Conservation (phyloP, 2,329 filamentous ascomycete species). For the Akanthomyces muscarius region DNA sequence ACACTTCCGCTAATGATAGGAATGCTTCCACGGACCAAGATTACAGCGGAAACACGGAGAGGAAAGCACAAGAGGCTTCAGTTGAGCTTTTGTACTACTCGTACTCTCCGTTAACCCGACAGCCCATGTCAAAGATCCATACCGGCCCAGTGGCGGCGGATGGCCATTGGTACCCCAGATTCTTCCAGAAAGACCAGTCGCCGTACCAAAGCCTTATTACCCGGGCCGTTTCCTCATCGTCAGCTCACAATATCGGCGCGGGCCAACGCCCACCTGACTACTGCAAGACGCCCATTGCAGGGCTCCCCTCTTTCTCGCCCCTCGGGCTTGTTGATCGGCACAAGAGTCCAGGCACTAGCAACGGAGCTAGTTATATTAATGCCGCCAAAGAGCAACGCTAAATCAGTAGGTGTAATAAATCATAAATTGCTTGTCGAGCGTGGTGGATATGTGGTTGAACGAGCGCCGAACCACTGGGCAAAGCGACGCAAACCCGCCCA, state of each 20-base stretch:
- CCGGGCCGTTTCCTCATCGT: neutral
- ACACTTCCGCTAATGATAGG: neutral
- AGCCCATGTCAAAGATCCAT: neutral
- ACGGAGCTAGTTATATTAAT: neutral
- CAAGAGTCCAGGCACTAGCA: neutral
- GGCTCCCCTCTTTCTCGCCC: neutral
- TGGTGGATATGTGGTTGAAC: neutral
- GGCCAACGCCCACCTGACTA: neutral
- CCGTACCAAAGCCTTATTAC: neutral
- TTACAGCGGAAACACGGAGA: neutral
- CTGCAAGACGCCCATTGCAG: neutral
- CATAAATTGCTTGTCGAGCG: neutral
- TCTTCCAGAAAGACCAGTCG: neutral
- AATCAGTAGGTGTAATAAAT: slow-evolving; percentile 1
- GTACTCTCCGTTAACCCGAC: neutral
- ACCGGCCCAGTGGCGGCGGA: neutral
- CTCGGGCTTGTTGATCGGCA: neutral
- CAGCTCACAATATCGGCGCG: neutral
- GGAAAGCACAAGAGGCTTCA: neutral
- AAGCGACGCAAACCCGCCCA: neutral
- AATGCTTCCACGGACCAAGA: neutral
- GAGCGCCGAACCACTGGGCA: neutral
- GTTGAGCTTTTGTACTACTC: neutral
- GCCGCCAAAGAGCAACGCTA: slow-evolving; percentile 1
- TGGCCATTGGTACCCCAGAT: neutral